A percentile compares a stretch with the other conserved stretches of the same genome.
Conservation (phyloP, 805 yeast genomes). For the Lipomyces lipofer region DNA sequence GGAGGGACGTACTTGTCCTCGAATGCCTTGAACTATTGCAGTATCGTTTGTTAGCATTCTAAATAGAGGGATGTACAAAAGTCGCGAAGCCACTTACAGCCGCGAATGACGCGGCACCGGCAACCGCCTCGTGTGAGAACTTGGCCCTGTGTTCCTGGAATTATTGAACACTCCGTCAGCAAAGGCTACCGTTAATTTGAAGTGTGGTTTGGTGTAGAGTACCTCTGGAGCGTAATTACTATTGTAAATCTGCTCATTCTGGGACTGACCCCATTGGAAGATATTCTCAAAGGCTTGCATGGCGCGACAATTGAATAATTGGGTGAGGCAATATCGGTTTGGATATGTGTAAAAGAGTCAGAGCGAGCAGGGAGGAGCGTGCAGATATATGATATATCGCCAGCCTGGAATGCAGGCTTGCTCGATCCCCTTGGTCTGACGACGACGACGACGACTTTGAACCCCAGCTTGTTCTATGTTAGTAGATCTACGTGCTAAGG, state of each 20-base stretch:
- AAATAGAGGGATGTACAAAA: not conserved
- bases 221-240: conserved; percentile 21
- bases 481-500: no score
- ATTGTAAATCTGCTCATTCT: conserved; percentile 18
- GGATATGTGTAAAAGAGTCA: no score
- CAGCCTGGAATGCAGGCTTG: no score
- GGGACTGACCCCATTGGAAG: conserved; percentile 14
- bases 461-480: no score
- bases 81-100: conserved; percentile 24
- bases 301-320: no score
- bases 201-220: not conserved
- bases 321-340: no score
- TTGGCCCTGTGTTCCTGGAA: conserved; percentile 33
- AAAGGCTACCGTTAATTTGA: no score
- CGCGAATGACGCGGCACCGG: conserved; percentile 38
- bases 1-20: conserved; percentile 30
- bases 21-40: conserved; percentile 31
- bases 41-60: not conserved
- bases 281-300: conserved; percentile 15
- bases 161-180: not conserved
- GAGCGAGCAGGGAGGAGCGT: no score
- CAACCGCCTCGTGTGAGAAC: conserved; percentile 37
- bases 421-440: no score
- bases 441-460: no score
- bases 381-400: no score